A percentile compares a stretch with the other conserved stretches of the same genome.
These are phyloP conservation scores for Dispira simplex DNA, from an alignment of 192 early-diverging fungal species.

Conservation along the genomic window DNA sequence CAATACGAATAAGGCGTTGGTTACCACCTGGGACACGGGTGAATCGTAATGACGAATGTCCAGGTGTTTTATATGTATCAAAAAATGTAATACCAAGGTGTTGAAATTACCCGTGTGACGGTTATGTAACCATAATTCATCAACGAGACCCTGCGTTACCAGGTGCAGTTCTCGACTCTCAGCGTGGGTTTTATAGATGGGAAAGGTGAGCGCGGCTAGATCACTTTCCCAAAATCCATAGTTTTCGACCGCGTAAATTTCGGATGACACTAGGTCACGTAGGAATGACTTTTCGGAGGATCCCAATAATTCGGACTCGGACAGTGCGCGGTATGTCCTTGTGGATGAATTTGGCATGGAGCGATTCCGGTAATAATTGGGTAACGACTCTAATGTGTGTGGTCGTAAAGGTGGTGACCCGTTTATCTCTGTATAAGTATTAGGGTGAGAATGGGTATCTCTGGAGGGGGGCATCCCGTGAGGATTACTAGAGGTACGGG, in stretches of 20 bases:
- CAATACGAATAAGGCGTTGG: slow-evolving; percentile 3
- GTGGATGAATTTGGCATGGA: too few species aligned
- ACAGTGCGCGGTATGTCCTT: too few species aligned
- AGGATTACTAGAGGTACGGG: too few species aligned
- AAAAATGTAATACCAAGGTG: neutral
- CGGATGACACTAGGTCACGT: neutral
- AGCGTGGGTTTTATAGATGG: neutral
- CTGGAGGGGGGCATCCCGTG: too few species aligned
- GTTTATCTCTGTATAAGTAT: too few species aligned
- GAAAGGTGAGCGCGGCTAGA: neutral
- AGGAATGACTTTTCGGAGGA: neutral
- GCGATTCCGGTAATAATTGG: too few species aligned
- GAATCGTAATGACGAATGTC: slow-evolving; percentile 2
- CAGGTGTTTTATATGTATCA: slow-evolving; percentile 9
- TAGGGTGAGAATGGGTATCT: too few species aligned
- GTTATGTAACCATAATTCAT: neutral
- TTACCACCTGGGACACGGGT: neutral
- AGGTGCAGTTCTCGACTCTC: neutral
- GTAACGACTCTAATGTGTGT: too few species aligned
- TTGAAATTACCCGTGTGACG: slow-evolving; percentile 1
- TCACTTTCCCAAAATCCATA: slow-evolving; percentile 1
- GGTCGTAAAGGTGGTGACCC: too few species aligned
- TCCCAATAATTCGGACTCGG: neutral
- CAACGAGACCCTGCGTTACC: neutral
- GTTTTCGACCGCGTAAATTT: slow-evolving; percentile 6